A percentile compares a stretch with the other conserved stretches of the same genome.
Conservation (phyloP, 306 rosid genomes). For the Ochetophila trinervis region DNA sequence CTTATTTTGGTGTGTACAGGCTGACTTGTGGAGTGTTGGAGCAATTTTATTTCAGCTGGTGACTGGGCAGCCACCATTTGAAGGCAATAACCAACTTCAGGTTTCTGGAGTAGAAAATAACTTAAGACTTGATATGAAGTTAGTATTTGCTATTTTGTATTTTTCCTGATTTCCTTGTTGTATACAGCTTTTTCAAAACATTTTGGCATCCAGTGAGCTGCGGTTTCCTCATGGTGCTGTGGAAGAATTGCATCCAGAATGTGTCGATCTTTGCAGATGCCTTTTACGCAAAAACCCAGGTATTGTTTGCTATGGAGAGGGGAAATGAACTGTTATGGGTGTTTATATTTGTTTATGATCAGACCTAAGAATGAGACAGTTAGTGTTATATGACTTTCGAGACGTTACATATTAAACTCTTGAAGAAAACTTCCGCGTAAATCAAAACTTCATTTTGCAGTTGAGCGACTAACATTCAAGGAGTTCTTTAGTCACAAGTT, state of each 20-base stretch:
- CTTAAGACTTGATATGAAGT: neutral
- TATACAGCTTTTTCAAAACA: constrained; percentile 84
- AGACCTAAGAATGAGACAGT: constrained; percentile 6
- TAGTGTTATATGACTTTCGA: constrained; percentile 6
- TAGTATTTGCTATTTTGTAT: constrained; percentile 5
- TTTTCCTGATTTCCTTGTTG: constrained; percentile 27
- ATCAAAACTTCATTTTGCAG: constrained; percentile 56
- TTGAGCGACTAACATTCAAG: constrained; percentile 76
- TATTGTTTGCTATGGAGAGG: constrained; percentile 32
- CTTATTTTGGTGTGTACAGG: constrained; percentile 50
- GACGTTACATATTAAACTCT: constrained; percentile 6
- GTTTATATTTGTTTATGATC: constrained; percentile 14
- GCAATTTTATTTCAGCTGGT: constrained; percentile 88
- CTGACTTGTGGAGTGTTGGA: constrained; percentile 99
- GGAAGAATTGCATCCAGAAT: constrained; percentile 63
- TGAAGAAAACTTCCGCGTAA: constrained; percentile 21
- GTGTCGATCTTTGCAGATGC: constrained; percentile 86
- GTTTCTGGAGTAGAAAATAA: constrained; percentile 31
- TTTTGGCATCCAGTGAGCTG: constrained; percentile 65
- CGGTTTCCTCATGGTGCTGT: constrained; percentile 67
- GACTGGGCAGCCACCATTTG: constrained; percentile 86
- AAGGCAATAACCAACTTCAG: constrained; percentile 77
- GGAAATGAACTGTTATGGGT: constrained; percentile 12
- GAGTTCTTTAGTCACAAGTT: constrained; percentile 81
- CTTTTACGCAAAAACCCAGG: constrained; percentile 89